Evolutionary conservation across 371 early-diverging fungal genomes (phyloP), one percentile per base, ranked within the genome.

Genomic region (Mucor circinelloides): DNA sequence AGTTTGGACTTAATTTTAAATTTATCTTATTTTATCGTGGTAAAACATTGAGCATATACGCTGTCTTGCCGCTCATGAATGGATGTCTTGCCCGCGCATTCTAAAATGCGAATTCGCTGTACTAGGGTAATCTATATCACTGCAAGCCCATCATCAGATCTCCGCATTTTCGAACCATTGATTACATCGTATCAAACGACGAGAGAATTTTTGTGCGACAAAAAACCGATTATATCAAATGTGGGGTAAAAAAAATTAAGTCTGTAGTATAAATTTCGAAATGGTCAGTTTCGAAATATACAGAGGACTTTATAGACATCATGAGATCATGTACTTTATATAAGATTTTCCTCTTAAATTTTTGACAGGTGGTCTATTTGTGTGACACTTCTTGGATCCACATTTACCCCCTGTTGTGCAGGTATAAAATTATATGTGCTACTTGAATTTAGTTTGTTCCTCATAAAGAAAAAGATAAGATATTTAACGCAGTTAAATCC

Each of bases 341-440:
- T 5, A 17, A 7, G 17, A 19, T 44, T 19, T 19, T 19, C 23
- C 50, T 50, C 50, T 50, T 50, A 50, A 50, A 50, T 50, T 50
- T 50, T 50, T 50, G 50, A 50, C 50, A 50, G 50, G 50, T 50
- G 50, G 50, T 50, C 50, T 50, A 50, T 50, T 50, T 25, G 50
- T 50, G 50, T 50, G 50, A 50, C 50, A 50, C 23, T 50, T 44
- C 44, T 44, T 50, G 25, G 50, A 25, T 23, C 21, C 48, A 10
- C 48, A 36, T 36, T 36, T 36, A 36, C 21, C 48, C 46, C 50
- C 50, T 25, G 50, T 50, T 50, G 50, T 50, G 50, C 50, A 7
- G 36, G 36, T 50, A 50, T 50, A 50, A 50, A 50, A 50, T 50
- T 50, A 50, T 23, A 50, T 50, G 50, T 50, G 50, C 50, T 50